phyloP scores from a whole-genome alignment of 305 asterid genomes.

The Lippia alba region DNA sequence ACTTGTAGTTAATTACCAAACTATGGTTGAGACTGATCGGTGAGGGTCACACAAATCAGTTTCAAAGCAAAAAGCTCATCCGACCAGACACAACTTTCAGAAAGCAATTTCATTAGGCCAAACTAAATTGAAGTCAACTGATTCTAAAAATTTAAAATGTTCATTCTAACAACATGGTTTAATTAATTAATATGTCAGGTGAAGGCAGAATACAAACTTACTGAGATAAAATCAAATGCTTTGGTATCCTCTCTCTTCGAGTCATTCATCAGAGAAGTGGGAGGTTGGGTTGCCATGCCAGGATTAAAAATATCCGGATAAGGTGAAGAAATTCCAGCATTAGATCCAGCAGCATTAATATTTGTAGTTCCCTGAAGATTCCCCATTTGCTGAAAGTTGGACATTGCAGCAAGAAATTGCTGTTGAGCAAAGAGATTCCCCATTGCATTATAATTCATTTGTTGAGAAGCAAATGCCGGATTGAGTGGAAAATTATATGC shows the following conservation, averaged over 20 bases:
- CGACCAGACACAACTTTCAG: slow-evolving; percentile 9
- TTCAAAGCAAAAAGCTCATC: slow-evolving; percentile 5
- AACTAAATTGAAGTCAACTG: slow-evolving; percentile 18
- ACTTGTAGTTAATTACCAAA: slow-evolving; percentile 1
- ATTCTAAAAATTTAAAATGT: slow-evolving; percentile 17
- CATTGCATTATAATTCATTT: slow-evolving; percentile 63
- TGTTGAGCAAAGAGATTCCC: slow-evolving; percentile 79
- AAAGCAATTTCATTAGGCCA: slow-evolving; percentile 2
- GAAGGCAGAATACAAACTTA: slow-evolving; percentile 47
- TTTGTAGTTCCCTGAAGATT: slow-evolving; percentile 52
- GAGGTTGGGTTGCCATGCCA: slow-evolving; percentile 65
- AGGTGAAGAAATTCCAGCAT: slow-evolving; percentile 58
- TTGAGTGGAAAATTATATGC: slow-evolving; percentile 69
- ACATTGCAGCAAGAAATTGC: slow-evolving; percentile 83
- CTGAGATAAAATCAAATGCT: slow-evolving; percentile 97
- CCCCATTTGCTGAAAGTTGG: slow-evolving; percentile 85
- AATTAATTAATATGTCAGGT: slow-evolving; percentile 22
- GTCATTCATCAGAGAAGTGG: slow-evolving; percentile 75
- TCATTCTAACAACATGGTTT: not conserved
- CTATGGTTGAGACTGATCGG: slow-evolving; percentile 9
- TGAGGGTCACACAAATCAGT: slow-evolving; percentile 9
- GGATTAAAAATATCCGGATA: slow-evolving; percentile 90
- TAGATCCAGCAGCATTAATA: slow-evolving; percentile 54
- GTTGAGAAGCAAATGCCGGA: slow-evolving; percentile 70
- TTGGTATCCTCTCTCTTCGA: slow-evolving; percentile 80